Base-by-base conservation (phyloP, 805 yeast genomes). In the Novakomyces olei region DNA sequence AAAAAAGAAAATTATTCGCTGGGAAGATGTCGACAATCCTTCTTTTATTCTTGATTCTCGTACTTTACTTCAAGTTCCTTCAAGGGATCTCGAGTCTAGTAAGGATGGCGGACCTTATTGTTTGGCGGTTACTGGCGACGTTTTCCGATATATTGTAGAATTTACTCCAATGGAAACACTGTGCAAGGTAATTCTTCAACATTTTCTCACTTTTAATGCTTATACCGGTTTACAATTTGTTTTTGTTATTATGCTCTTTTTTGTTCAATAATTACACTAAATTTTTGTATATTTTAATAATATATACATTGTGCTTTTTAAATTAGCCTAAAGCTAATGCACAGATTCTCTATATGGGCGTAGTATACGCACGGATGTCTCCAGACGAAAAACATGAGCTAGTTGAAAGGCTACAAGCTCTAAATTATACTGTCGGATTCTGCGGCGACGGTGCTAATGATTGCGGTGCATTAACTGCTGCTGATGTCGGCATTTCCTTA, bases 391-490 rank as follows among this genome's bases (percentile, higher is more conserved):
- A 88, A 47, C 94, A 88, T 50, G 98, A 88, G 53, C 59, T 88
- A 30, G 94, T 88, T 23, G 83, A 77, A 44, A 79, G 75, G 48
- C 55, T 88, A 9, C 93, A 81, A 50, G 63, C 60, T 15, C 48
- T 88, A 15, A 94, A 83, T 45, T 85, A 85, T 48, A 79, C 92
- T 0, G 92, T 80, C 30, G 93, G 95, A 2, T 88, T 88, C 52
- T 88, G 96, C 55, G 99, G 99, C 24, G 99, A 88, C 55, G 99
- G 99, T 41, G 99, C 99, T 4, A 88, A 88, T 53, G 99, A 88
- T 49, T 88, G 96, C 54, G 98, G 98, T 42, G 99, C 99, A 0
- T 59, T 88, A 36, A 88, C 85, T 46, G 93, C 94, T 9, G 96
- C 98, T 0, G 93, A 88, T 54, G 92, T 91, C 32, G 99, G 99